These are phyloP conservation scores for Filobasidium uniguttulatum DNA, from an alignment of 1,284 basidiomycete species.

Conservation along the genomic window DNA sequence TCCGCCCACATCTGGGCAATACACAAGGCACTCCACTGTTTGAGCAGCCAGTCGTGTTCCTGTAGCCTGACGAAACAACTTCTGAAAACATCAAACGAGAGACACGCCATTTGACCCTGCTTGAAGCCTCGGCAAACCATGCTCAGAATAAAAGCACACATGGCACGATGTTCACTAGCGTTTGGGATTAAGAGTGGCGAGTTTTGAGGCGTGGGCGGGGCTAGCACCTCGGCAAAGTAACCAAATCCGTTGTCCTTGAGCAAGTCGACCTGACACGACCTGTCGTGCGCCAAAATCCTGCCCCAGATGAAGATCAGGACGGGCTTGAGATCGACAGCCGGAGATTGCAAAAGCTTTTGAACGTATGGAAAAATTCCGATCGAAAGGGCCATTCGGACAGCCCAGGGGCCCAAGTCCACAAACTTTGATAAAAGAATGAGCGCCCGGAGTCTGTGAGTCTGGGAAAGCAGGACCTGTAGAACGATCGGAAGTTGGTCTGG, in stretches of 20 bases:
- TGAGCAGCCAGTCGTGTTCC: slow-evolving; percentile 78
- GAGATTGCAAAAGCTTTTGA: slow-evolving; percentile 86
- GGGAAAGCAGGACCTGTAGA: slow-evolving; percentile 88
- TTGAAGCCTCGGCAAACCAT: slow-evolving; percentile 79
- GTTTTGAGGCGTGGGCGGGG: slow-evolving; percentile 34
- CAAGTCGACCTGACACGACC: slow-evolving; percentile 79
- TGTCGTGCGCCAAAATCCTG: slow-evolving; percentile 87
- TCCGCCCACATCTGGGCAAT: slow-evolving; percentile 89
- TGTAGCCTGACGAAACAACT: slow-evolving; percentile 68
- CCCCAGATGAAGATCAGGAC: slow-evolving; percentile 99
- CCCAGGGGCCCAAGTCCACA: slow-evolving; percentile 96
- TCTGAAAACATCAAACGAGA: slow-evolving; percentile 74
- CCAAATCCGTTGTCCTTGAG: slow-evolving; percentile 73
- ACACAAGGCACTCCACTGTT: slow-evolving; percentile 89
- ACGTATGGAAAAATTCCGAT: slow-evolving; percentile 99
- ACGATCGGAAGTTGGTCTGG: slow-evolving; percentile 96
- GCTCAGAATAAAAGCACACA: slow-evolving; percentile 97
- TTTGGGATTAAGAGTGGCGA: slow-evolving; percentile 56
- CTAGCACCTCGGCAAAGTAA: slow-evolving; percentile 73
- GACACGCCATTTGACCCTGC: slow-evolving; percentile 73
- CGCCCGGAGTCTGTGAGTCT: slow-evolving; percentile 87
- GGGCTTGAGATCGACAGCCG: slow-evolving; percentile 84
- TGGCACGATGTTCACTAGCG: slow-evolving; percentile 89
- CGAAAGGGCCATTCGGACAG: slow-evolving; percentile 89
- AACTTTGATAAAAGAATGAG: slow-evolving; percentile 95